Conservation (phyloP, 495 filamentous ascomycete species). For the Tuber melanosporum region DNA sequence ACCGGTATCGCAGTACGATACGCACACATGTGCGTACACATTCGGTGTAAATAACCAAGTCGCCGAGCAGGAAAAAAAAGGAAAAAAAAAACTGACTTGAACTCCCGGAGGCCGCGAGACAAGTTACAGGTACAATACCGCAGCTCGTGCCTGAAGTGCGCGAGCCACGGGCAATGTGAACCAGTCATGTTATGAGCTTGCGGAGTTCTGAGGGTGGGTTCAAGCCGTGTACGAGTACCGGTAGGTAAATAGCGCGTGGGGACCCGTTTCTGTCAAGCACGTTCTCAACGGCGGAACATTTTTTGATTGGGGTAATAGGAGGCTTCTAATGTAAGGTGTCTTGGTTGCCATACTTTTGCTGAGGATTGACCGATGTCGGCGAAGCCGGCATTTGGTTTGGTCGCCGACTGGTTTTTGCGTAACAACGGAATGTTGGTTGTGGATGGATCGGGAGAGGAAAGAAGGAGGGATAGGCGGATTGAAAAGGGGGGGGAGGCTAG, state of each 20-base stretch:
- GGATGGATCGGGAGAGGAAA: background rate
- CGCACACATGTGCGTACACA: background rate
- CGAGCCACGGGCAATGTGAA: background rate
- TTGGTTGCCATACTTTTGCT: background rate
- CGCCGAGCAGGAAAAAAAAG: background rate
- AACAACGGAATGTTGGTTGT: background rate
- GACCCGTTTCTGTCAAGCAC: background rate
- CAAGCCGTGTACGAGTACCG: background rate
- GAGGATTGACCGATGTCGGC: background rate
- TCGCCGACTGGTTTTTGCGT: slow-evolving; percentile 2
- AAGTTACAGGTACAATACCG: background rate
- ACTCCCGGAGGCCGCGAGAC: background rate
- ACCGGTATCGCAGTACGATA: background rate
- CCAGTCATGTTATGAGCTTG: background rate
- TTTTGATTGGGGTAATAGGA: background rate
- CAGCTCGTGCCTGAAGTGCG: background rate
- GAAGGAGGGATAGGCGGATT: background rate
- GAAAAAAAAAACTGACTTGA: background rate
- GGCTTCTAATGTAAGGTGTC: background rate
- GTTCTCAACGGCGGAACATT: slow-evolving; percentile 5
- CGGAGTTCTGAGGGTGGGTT: background rate
- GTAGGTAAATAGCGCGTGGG: background rate
- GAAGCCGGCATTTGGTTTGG: background rate
- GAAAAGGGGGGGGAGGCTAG: background rate
- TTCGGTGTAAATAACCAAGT: background rate